Conservation (phyloP, 495 filamentous ascomycete species). For the Penicillium goetzii region DNA sequence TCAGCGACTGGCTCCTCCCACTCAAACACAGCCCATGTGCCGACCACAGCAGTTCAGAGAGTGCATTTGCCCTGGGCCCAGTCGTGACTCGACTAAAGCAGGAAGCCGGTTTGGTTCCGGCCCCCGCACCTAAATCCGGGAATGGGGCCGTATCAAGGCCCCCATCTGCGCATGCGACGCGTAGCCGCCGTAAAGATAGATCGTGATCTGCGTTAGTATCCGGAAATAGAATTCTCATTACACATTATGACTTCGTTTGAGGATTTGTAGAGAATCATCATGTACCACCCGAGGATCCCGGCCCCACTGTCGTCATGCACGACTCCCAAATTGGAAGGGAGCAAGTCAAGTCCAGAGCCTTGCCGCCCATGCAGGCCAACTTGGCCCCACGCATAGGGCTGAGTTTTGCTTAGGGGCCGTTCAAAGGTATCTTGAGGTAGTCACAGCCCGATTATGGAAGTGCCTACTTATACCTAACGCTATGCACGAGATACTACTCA, state of each 20-base stretch:
- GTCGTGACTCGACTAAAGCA: constrained; percentile 54
- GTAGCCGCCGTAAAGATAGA: constrained; percentile 15
- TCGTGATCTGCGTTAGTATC: neutral
- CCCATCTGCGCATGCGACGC: neutral
- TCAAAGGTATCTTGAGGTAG: too few relatives aligned
- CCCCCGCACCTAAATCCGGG: neutral
- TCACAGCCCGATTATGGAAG: too few relatives aligned
- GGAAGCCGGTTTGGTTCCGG: constrained; percentile 48
- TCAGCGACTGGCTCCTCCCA: constrained; percentile 75
- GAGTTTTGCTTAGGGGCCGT: constrained; percentile 3
- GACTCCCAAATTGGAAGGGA: neutral
- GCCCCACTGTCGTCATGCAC: neutral
- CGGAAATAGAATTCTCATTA: constrained; percentile 3
- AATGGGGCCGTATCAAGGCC: constrained; percentile 12
- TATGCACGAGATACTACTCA: too few relatives aligned
- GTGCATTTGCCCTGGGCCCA: constrained; percentile 53
- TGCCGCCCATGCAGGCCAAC: neutral
- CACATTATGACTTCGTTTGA: neutral
- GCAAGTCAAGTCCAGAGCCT: neutral
- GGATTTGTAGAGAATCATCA: neutral
- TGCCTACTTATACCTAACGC: too few relatives aligned
- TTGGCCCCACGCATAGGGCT: constrained; percentile 19
- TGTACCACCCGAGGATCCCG: neutral
- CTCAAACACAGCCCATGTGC: constrained; percentile 67
- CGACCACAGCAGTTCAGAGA: constrained; percentile 50